These are phyloP conservation scores for Globisporangium cederbergense DNA, from an alignment of 352 stramenopile genomes.

Conservation along the genomic window DNA sequence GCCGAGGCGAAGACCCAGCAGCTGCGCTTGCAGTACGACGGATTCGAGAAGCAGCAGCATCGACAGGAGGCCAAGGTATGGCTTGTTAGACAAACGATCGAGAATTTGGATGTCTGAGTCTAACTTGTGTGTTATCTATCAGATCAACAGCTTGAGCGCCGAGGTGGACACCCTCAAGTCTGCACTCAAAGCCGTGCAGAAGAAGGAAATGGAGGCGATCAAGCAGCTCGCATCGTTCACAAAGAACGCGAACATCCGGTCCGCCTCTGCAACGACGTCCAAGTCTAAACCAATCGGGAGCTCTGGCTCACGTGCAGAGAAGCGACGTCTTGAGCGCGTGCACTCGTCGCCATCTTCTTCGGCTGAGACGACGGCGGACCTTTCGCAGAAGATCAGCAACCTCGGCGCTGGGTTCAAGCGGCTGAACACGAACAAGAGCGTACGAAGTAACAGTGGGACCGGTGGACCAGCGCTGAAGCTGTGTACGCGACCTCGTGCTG, in stretches of 20 bases:
- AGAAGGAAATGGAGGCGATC: conserved; percentile 47
- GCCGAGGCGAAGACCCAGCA: conserved; percentile 32
- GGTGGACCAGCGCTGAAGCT: background rate
- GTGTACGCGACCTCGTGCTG: conserved; percentile 23
- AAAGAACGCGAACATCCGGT: conserved; percentile 18
- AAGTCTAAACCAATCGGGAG: background rate
- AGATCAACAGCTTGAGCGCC: conserved; percentile 49
- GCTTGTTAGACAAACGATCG: background rate
- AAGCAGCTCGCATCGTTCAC: conserved; percentile 31
- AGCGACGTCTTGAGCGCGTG: conserved; percentile 9
- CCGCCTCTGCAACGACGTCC: background rate
- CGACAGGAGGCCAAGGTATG: conserved; percentile 50
- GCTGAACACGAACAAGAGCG: background rate
- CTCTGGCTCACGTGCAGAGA: background rate
- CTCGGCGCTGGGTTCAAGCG: conserved; percentile 4
- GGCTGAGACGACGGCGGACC: background rate
- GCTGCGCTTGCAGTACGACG: conserved; percentile 24
- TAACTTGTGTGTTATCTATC: background rate
- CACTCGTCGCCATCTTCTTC: background rate
- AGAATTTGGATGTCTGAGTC: background rate
- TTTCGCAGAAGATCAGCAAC: conserved; percentile 1
- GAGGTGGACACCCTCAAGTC: conserved; percentile 46
- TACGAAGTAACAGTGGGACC: background rate
- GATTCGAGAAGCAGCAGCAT: conserved; percentile 33
- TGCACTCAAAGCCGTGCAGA: conserved; percentile 20